Base-by-base conservation (phyloP, 306 rosid species). In the Carpinus viminea region DNA sequence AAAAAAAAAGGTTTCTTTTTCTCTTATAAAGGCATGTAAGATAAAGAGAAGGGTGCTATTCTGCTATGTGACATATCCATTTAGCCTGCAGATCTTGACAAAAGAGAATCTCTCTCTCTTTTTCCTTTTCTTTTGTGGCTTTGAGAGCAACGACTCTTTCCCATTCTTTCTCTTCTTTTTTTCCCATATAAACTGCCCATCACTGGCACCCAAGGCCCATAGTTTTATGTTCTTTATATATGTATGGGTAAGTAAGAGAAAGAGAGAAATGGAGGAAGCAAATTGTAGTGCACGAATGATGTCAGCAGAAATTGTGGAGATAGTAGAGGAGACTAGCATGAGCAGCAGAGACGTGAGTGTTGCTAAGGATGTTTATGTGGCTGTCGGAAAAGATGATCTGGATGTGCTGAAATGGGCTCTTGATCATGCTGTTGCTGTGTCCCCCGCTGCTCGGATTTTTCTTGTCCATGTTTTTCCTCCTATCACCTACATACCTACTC, bases 381-480 rank as follows among this genome's bases (percentile, higher is more conserved):
- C 93, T 54, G 95, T 90, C 76, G 97, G 96, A 8, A 87, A 88
- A 83, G 90, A 89, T 83, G 97, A 87, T 41, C 34, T 84, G 78
- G 87, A 88, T 80, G 90, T 89, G 8, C 85, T 89, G 61, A 88
- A 89, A 82, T 92, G 97, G 98, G 86, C 86, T 78, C 87, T 92
- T 75, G 87, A 88, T 79, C 91, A 90, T 83, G 90, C 86, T 53
- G 89, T 83, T 83, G 90, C 86, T 53, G 89, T 83, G 72, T 82
- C 90, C 8, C 87, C 91, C 0, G 88, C 86, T 78, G 53, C 92
- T 73, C 52, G 87, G 12, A 86, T 94, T 78, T 89, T 85, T 86
- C 96, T 94, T 56, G 78, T 92, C 66, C 94, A 94, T 82, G 90
- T 94, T 45, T 89, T 86, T 77, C 85, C 94, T 73, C 88, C 93